Evolutionary conservation across 2,329 filamentous ascomycete genomes (phyloP), one percentile per base, ranked within the genome.

Genomic region (Gremmenia infestans): DNA sequence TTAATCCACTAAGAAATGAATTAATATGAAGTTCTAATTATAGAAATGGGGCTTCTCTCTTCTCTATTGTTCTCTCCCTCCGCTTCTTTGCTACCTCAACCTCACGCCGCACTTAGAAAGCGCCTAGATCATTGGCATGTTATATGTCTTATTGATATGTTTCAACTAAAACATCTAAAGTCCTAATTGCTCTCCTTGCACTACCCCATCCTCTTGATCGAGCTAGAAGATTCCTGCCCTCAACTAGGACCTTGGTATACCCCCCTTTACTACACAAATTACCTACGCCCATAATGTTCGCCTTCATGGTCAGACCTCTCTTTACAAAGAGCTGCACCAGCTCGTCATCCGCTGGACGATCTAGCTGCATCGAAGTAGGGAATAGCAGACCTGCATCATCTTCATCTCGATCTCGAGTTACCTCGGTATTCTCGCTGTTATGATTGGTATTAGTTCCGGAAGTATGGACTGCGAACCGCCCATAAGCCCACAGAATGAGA

Each of bases 331-430:
- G 67, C 60, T 83, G 81, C 1, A 82, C 79, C 49, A 83, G 72
- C 61, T 83, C 80, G 63, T 83, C 81, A 58, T 83, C 79, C 2
- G 75, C 75, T 0, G 81, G 81, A 9, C 80, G 72, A 54, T 84
- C 81, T 0, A 84, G 69, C 17, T 78, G 74, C 39, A 82, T 78
- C 8, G 78, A 76, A 0, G 68, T 72, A 0, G 75, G 72, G 17
- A 72, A 70, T 1, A 65, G 64, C 3, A 53, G 52, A 12, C 57
- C 55, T 4, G 48, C 50, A 35, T 61, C 60, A 14, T 57, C 54
- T 15, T 58, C 59, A 2, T 57, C 54, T 25, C 50, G 15, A 17
- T 46, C 45, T 15, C 23, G 53, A 14, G 53, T 42, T 8, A n/a
- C 42, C 36, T 12, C 15, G n/a, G 22, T 52, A 32, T 46, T 22